Base-by-base conservation (phyloP, 2,329 filamentous ascomycete genomes). In the Cladorrhinum sp. region DNA sequence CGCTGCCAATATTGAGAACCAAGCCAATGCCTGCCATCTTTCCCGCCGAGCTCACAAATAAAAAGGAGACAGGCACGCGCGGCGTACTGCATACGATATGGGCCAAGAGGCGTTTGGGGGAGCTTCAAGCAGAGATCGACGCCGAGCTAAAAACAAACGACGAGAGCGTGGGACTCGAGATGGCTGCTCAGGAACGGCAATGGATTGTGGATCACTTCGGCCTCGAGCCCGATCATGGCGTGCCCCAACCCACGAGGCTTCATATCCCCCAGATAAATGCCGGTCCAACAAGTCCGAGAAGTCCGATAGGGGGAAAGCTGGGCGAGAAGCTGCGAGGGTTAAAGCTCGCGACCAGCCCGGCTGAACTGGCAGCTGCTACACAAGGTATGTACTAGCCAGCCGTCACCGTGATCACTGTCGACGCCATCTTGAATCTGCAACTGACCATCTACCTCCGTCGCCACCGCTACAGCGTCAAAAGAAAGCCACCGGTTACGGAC, bases 21-120 rank as follows among this genome's bases (percentile, higher is more conserved):
- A 93, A 93, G 70, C 91, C 92, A 1, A 79, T 96, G 55, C 92
- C 92, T 0, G 92, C 92, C 30, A 94, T 96, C 66, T 96, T 94
- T 70, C 88, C 91, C 0, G 85, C 88, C 0, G 88, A 89, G 62
- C 79, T 96, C 23, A 88, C 89, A 1, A 82, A 83, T 2, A 88
- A 85, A 21, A 84, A 85, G 12, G 80, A 84, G 23, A 79, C 86
- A 18, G 84, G 86, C 0, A 90, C 91, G 68, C 89, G 91, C 64
- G 92, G 92, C 1, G 91, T 96, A 1, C 76, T 96, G 62, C 93
- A 96, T 72, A 96, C 91, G 1, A 86, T 94, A 61, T 97, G 93
- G 92, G 93, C 91, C 18, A 92, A 92, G 79, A 88, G 90, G 73
- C 82, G 92, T 48, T 77, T 96, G 21, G 85, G 86, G 30, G 87